These are phyloP conservation scores for Isabelozyma pseudorhagii DNA, from an alignment of 805 yeast species.

Conservation along the genomic window DNA sequence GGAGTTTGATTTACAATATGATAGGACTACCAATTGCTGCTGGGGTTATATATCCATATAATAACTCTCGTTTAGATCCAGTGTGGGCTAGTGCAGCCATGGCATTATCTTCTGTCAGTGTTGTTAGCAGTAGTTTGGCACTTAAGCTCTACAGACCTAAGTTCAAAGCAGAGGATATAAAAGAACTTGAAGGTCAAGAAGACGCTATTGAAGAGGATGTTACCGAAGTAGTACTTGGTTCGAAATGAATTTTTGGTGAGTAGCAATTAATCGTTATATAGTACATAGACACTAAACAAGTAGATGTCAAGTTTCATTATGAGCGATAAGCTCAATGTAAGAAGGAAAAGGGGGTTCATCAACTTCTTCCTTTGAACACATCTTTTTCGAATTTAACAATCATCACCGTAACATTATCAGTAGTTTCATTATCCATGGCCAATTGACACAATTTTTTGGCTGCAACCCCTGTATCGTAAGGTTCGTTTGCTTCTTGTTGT, in stretches of 20 bases:
- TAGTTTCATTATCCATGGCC: constrained; percentile 76
- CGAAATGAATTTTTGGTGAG: not conserved
- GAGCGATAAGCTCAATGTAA: not conserved
- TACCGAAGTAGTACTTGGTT: not conserved
- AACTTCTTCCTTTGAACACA: constrained; percentile 30
- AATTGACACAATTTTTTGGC: constrained; percentile 63
- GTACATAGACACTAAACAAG: not conserved
- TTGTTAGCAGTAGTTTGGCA: constrained; percentile 53
- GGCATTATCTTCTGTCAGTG: constrained; percentile 60
- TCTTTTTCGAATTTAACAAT: constrained; percentile 58
- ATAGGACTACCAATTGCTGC: constrained; percentile 64
- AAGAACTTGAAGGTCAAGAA: constrained; percentile 2
- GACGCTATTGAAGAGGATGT: constrained; percentile 6
- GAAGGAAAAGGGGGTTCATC: constrained; percentile 2
- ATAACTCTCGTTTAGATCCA: constrained; percentile 53
- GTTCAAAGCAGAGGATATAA: constrained; percentile 12
- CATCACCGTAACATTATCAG: constrained; percentile 94
- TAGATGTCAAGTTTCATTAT: not conserved
- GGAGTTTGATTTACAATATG: constrained; percentile 57
- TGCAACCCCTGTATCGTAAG: constrained; percentile 56
- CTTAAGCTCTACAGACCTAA: constrained; percentile 46
- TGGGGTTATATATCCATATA: constrained; percentile 59
- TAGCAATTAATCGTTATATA: not conserved
- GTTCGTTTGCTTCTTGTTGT: constrained; percentile 18
- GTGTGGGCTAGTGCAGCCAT: constrained; percentile 69